A percentile compares a stretch with the other conserved stretches of the same genome.
These are phyloP conservation scores for Stagonosporopsis chrysanthemi DNA, from an alignment of 2,329 filamentous ascomycete species.

Conservation along the genomic window DNA sequence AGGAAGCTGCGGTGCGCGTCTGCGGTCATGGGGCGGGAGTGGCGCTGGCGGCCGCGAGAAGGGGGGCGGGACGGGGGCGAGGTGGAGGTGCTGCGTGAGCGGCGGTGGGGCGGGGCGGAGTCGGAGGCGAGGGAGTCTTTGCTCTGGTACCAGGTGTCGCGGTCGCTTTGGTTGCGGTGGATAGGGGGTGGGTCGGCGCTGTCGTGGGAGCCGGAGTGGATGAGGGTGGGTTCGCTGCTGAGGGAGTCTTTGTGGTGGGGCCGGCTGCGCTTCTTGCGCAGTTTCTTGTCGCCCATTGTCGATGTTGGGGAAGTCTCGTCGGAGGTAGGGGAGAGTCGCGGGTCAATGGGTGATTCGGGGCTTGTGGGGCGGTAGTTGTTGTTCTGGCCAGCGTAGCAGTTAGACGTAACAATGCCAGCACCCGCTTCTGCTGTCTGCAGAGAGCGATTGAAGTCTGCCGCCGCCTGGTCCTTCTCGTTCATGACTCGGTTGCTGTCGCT, in stretches of 20 bases:
- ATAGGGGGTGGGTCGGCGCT: constrained; percentile 9
- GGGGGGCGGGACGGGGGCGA: constrained; percentile 9
- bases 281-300: constrained; percentile 11
- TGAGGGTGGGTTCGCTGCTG: constrained; percentile 18
- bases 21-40: constrained; percentile 4
- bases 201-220: constrained; percentile 10
- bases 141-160: constrained; percentile 16
- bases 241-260: constrained; percentile 14
- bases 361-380: background rate
- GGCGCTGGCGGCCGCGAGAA: constrained; percentile 5
- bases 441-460: constrained; percentile 12
- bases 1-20: constrained; percentile 13
- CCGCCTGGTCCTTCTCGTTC: constrained; percentile 14
- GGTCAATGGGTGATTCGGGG: constrained; percentile 25
- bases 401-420: background rate
- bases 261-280: constrained; percentile 16
- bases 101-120: no score
- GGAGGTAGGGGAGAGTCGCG: constrained; percentile 1
- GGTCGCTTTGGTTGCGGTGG: constrained; percentile 3
- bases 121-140: constrained; percentile 9
- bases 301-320: constrained; percentile 11
- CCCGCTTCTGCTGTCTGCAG: constrained; percentile 3
- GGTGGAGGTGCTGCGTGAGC: constrained; percentile 5
- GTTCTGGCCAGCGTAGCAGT: constrained; percentile 7
- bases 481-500: constrained; percentile 19